Percentiles rank a stretch among this genome's conserved stretches.
Conservation (phyloP, 208 protist species). For the Entamoeba invadens region DNA sequence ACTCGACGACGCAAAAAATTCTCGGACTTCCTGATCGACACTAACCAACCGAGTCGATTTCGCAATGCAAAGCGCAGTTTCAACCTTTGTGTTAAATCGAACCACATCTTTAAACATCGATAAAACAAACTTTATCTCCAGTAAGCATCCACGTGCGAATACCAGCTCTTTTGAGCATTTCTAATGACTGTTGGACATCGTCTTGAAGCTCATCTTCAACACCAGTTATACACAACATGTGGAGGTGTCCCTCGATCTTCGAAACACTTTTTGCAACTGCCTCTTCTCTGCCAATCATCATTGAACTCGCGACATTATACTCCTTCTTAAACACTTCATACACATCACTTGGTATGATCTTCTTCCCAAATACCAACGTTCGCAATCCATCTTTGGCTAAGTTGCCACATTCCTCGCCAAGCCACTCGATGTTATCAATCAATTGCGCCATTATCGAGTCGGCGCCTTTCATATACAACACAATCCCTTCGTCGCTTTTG, state of each 20-base stretch:
- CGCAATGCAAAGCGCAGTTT: slow-evolving; percentile 49
- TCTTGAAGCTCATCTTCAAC: slow-evolving; percentile 93
- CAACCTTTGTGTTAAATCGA: no score
- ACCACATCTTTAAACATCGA: no score
- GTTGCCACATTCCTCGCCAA: slow-evolving; percentile 80
- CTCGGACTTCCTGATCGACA: slow-evolving; percentile 46
- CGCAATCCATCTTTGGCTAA: slow-evolving; percentile 77
- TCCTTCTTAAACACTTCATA: not conserved
- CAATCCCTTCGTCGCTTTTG: slow-evolving; percentile 47
- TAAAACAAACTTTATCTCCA: slow-evolving; percentile 93
- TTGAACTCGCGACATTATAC: not conserved
- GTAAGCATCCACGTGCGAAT: slow-evolving; percentile 94
- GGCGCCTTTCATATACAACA: slow-evolving; percentile 82
- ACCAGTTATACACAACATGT: slow-evolving; percentile 70
- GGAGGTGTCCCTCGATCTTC: slow-evolving; percentile 34
- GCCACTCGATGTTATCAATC: slow-evolving; percentile 63
- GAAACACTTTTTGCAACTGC: not conserved
- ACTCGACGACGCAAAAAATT: slow-evolving; percentile 19
- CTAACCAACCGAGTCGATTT: slow-evolving; percentile 61
- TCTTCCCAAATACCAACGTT: slow-evolving; percentile 64
- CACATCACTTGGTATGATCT: not conserved
- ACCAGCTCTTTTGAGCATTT: slow-evolving; percentile 77
- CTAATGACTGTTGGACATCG: slow-evolving; percentile 63
- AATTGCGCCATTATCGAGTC: slow-evolving; percentile 70
- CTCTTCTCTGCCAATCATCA: not conserved